Percentiles rank a stretch among this genome's conserved stretches.
These are phyloP conservation scores for Millerago galiae DNA, from an alignment of 805 yeast species.

Conservation along the genomic window DNA sequence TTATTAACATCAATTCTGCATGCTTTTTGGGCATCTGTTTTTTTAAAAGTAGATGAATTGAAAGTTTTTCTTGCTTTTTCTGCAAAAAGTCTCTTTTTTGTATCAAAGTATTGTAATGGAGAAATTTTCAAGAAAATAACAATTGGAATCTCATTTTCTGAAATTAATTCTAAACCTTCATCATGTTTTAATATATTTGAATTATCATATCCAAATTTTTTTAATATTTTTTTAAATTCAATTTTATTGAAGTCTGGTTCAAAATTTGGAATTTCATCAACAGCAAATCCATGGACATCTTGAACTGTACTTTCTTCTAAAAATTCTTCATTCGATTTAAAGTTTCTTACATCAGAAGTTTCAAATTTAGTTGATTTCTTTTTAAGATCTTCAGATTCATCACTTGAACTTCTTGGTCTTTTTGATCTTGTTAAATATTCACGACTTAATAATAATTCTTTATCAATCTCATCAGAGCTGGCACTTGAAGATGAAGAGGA, in stretches of 20 bases:
- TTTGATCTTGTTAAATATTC: conserved; percentile 8
- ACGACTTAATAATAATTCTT: neutral
- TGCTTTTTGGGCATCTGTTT: conserved; percentile 97
- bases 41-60: conserved; percentile 72
- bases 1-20: conserved; percentile 96
- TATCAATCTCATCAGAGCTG: neutral
- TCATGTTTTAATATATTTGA: conserved; percentile 9
- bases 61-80: conserved; percentile 79
- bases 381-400: neutral
- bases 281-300: conserved; percentile 14
- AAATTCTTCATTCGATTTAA: conserved; percentile 6
- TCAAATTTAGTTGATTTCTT: neutral
- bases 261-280: conserved; percentile 15
- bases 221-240: conserved; percentile 10
- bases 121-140: conserved; percentile 16
- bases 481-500: neutral
- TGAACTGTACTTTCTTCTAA: conserved; percentile 14
- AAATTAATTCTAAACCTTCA: conserved; percentile 4
- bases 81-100: conserved; percentile 77
- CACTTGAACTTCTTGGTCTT: neutral
- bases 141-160: conserved; percentile 11
- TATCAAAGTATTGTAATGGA: conserved; percentile 34
- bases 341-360: neutral
- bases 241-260: conserved; percentile 12
- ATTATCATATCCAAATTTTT: conserved; percentile 4